Base-by-base conservation (phyloP, 495 filamentous ascomycete genomes). In the Podospora bellae-mahoneyi region DNA sequence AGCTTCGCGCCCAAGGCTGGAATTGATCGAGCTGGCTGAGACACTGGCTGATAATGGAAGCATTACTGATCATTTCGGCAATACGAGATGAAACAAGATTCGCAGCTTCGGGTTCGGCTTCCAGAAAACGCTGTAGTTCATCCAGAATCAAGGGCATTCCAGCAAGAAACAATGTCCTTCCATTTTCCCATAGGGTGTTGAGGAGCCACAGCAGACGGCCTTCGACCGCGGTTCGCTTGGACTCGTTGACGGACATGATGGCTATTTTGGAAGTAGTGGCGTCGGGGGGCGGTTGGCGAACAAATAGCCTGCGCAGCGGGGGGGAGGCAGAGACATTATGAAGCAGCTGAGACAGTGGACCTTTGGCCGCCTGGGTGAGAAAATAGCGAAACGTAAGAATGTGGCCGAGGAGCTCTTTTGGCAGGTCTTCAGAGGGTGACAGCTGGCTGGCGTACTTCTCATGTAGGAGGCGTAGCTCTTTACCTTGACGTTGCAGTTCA, bases 1-100 rank as follows among this genome's bases (percentile, higher is more conserved):
- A 82, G 0, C 65, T 70, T 15, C 65, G 64, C n/a, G 81, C 83
- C 80, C 84, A 85, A 0, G 84, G 84, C 23, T 82, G 80, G 72
- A 77, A 84, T 9, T 81, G 67, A 4, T 80, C 66, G 4, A 87
- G 23, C 65, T 87, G 82, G 13, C 75, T 71, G 18, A 73, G 39
- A 61, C 78, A 79, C 65, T 84, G 66, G 2, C 76, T 69, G 6
- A 83, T 34, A 28, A 87, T 74, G 2, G 82, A 77, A 1, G 85
- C 71, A 10, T 85, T 79, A 1, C 80, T 77, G 34, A 87, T 75
- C 0, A 74, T 28, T 19, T 67, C 65, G 0, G 75, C 75, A 16
- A 85, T 62, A 19, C 60, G 74, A 1, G 71, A 19, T 0, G 84
- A 85, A 13, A 87, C 56, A 4, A 83, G 56, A 6, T 79, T 71